A percentile compares a stretch with the other conserved stretches of the same genome.
Evolutionary conservation across 2,329 filamentous ascomycete genomes (phyloP).

Genomic region (Paraphoma sp.): DNA sequence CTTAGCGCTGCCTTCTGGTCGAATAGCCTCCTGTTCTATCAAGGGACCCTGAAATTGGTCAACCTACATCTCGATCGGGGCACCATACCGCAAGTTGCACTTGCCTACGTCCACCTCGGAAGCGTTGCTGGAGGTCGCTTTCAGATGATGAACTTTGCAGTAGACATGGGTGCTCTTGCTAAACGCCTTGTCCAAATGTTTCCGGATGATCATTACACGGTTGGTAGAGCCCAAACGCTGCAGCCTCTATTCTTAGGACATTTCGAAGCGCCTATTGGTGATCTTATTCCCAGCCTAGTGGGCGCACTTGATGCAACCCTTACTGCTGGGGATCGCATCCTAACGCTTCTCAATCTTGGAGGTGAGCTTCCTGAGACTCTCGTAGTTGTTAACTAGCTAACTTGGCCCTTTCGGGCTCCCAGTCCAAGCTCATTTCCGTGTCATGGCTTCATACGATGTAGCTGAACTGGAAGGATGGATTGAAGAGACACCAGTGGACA

Average conservation of each 20-base stretch:
- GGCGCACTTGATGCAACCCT: slow-evolving; percentile 70
- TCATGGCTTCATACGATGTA: slow-evolving; percentile 74
- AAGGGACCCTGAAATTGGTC: slow-evolving; percentile 71
- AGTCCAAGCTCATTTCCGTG: slow-evolving; percentile 63
- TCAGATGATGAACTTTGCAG: slow-evolving; percentile 71
- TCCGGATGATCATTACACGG: slow-evolving; percentile 62
- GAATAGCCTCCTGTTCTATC: slow-evolving; percentile 74
- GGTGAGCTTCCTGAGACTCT: slow-evolving; percentile 50
- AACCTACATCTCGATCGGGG: slow-evolving; percentile 69
- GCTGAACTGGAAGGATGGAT: slow-evolving; percentile 74
- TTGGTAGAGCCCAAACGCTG: slow-evolving; percentile 72
- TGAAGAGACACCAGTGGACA: slow-evolving; percentile 74
- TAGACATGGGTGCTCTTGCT: slow-evolving; percentile 68
- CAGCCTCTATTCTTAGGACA: slow-evolving; percentile 75
- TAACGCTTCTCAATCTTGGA: slow-evolving; percentile 75
- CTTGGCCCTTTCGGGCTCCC: no score
- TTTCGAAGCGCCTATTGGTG: slow-evolving; percentile 66
- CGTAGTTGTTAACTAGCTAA: no score
- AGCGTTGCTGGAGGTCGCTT: slow-evolving; percentile 73
- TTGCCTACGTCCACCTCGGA: slow-evolving; percentile 71
- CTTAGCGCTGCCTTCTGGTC: slow-evolving; percentile 77
- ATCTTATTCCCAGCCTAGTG: slow-evolving; percentile 67
- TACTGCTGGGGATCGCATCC: slow-evolving; percentile 72
- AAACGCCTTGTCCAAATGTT: slow-evolving; percentile 70
- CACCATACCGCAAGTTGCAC: slow-evolving; percentile 72